Base-by-base conservation (phyloP, 805 yeast species). In the Dipodascus geniculatus region DNA sequence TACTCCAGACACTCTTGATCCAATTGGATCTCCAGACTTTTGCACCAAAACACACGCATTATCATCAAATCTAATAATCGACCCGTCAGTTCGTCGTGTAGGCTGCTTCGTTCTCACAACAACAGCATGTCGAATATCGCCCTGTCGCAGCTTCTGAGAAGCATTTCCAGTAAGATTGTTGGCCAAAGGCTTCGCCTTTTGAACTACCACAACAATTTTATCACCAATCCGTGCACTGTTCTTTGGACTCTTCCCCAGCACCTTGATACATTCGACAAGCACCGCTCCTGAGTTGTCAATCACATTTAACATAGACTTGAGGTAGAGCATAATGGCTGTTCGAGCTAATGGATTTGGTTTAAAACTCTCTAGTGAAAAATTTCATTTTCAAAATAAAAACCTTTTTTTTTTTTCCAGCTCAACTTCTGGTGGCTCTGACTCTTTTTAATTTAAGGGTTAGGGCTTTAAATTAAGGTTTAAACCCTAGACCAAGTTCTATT, bases 221-320 rank as follows among this genome's bases (percentile, higher is more conserved):
- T 93, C 99, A 49, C 99, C 70, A 23, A 89, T 81, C 53, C 77
- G 73, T 31, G 95, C 98, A 59, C 82, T 83, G 65, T 83, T 83
- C 67, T 77, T 81, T 28, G 96, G 96, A 1, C 85, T 81, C 65
- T 93, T 95, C 57, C 95, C 82, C 59, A 93, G 75, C 16, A 93
- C 96, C 70, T 91, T 91, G 74, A 93, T 89, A 69, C 98, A 93
- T 70, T 93, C 98, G 16, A 85, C 98, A 57, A 89, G 71, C 68
- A 85, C 87, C 2, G 97, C 99, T 24, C 98, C 96, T 71, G 96
- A 85, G 76, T 91, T 91, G 71, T 91, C 99, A 57, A 91, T 87
- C 59, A 90, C 96, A 68, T 85, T 90, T 53, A 89, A 72, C 69
- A 93, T 74, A 16, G 96, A 76, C 73, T 91, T 91, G 64, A 91